phyloP scores from a whole-genome alignment of 352 stramenopile species.

The Phytophthora constricta region DNA sequence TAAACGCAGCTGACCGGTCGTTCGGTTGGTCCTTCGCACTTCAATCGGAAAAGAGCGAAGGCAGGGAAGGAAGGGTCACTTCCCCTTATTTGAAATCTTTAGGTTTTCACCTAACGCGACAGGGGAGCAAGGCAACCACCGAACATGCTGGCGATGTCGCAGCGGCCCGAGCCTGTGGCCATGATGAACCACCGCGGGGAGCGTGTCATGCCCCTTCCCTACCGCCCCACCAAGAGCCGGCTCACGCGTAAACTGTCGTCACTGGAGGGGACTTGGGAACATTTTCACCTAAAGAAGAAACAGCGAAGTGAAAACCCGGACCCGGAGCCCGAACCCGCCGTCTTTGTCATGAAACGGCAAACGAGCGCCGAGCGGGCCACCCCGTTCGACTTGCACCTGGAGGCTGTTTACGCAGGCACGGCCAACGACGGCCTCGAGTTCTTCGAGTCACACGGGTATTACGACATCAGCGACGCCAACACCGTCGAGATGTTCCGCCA shows the following conservation, averaged over 20 bases:
- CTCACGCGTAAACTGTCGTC: slow-evolving; percentile 42
- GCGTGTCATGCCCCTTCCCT: slow-evolving; percentile 41
- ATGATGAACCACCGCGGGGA: slow-evolving; percentile 53
- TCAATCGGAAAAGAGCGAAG: slow-evolving; percentile 48
- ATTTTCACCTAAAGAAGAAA: slow-evolving; percentile 43
- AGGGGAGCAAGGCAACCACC: background rate
- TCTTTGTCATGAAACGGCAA: slow-evolving; percentile 18
- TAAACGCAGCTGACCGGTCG: slow-evolving; percentile 6
- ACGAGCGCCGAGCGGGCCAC: slow-evolving; percentile 28
- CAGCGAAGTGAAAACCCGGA: slow-evolving; percentile 38
- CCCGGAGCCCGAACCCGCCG: slow-evolving; percentile 23
- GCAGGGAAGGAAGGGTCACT: background rate
- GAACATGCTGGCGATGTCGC: slow-evolving; percentile 36
- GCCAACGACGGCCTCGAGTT: slow-evolving; percentile 73
- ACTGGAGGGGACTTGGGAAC: slow-evolving; percentile 37
- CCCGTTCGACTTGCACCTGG: slow-evolving; percentile 71
- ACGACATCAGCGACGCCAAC: slow-evolving; percentile 83
- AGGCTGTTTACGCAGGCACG: slow-evolving; percentile 64
- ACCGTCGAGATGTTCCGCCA: slow-evolving; percentile 82
- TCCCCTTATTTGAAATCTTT: slow-evolving; percentile 4
- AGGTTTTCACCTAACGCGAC: background rate
- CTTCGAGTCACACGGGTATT: slow-evolving; percentile 86
- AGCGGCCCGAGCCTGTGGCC: slow-evolving; percentile 22
- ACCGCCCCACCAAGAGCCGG: slow-evolving; percentile 29
- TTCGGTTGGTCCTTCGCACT: slow-evolving; percentile 28